Base-by-base conservation (phyloP, 169 alveolate species). In the Blepharisma undulans region DNA sequence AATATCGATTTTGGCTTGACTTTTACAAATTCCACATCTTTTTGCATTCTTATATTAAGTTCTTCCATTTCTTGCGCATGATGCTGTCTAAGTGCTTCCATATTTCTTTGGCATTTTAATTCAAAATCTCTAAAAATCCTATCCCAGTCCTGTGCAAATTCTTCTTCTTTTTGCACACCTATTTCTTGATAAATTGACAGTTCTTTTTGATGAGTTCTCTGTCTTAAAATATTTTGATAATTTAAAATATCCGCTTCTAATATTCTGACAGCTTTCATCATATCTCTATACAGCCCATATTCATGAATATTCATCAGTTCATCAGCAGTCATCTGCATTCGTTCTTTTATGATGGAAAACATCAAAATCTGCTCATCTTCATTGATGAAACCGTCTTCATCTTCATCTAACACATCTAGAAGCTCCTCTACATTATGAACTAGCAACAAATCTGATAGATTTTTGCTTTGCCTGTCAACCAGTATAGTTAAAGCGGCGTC, bases 341-440 rank as follows among this genome's bases (percentile, higher is more conserved):
- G 81, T 74, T 93, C 93, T 18, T 93, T 93, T 7, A 93, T 92
- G 14, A 91, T 84, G 12, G 96, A 89, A 76, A 93, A 93, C n/a
- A 93, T 91, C 36, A 93, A 77, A 25, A 93, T 93, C 87, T 93
- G 93, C 81, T 93, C 96, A 87, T 93, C 96, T 81, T 93, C 96
- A 32, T 93, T 93, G 25, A 93, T 72, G 87, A 91, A 91, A 4
- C 96, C 94, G 82, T 90, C 94, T 74, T 93, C 94, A 76, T 93
- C 96, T 29, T 92, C 93, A 77, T 93, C 96, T 25, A 93, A 91
- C 14, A 93, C 89, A 29, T 76, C 80, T 25, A 89, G 33, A 85
- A 93, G 89, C 76, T 93, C 96, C 84, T 93, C 90, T 60, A 79
- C 90, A 33, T 93, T 84, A 25, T 79, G 71, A 33, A 92, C 92